Evolutionary conservation across 2,329 filamentous ascomycete species (phyloP).

Genomic region (Fusarium odoratissimum): DNA sequence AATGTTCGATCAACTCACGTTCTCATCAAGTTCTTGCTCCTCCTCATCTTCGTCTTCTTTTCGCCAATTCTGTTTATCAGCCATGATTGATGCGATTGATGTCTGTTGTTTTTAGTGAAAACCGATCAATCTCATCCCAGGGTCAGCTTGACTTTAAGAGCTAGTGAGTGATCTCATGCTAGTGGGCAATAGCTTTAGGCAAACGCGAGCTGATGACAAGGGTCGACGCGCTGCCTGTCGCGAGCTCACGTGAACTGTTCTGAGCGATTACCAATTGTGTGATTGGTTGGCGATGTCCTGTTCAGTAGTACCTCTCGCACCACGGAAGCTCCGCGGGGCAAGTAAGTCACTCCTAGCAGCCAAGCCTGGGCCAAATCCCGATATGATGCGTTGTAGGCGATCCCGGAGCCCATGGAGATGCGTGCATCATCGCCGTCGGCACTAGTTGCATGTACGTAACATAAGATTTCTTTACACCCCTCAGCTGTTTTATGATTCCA

Average conservation of each 20-base stretch:
- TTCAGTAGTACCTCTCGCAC: constrained; percentile 27
- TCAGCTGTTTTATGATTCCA: constrained; percentile 35
- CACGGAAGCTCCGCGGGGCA: neutral
- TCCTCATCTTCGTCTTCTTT: constrained; percentile 74
- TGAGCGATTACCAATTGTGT: constrained; percentile 34
- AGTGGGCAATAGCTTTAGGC: constrained; percentile 46
- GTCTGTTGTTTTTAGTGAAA: constrained; percentile 7
- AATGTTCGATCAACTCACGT: constrained; percentile 55
- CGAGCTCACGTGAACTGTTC: constrained; percentile 48
- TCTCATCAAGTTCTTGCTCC: constrained; percentile 69
- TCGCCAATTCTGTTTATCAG: constrained; percentile 57
- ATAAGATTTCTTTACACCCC: constrained; percentile 35
- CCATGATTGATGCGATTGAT: constrained; percentile 45
- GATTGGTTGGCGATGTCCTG: constrained; percentile 40
- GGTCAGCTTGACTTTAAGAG: constrained; percentile 41
- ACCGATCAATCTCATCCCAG: constrained; percentile 21
- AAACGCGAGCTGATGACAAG: constrained; percentile 47
- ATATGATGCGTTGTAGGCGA: constrained; percentile 40
- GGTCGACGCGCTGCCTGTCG: constrained; percentile 39
- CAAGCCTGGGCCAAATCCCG: constrained; percentile 23
- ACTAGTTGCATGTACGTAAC: constrained; percentile 23
- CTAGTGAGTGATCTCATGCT: constrained; percentile 36
- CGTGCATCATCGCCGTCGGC: constrained; percentile 45
- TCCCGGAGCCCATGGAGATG: constrained; percentile 39
- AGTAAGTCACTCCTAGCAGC: constrained; percentile 19